Base-by-base conservation (phyloP, 108 stramenopile species). In the Skeletonema potamos region DNA sequence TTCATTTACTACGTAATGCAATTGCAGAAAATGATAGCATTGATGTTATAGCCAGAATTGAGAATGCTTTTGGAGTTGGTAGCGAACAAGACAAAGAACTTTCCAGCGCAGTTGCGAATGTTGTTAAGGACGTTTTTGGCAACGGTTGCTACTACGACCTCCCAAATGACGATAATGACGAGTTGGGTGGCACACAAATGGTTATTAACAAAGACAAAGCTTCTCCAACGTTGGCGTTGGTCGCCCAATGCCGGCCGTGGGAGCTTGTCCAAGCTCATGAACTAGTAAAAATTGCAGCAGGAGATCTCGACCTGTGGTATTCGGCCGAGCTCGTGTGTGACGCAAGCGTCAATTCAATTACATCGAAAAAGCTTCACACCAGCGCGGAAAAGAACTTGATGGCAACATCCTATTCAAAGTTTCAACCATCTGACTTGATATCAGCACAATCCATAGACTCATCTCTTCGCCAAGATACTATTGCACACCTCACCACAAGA, bases 271-370 rank as follows among this genome's bases (percentile, higher is more conserved):
- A 71, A 28, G 80, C 82, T 37, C 59, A 74, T 30, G 41, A 39
- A 51, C 67, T 89, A n/a, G 76, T 89, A 18, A 46, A 73, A 15
- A 22, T 51, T 51, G 75, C 72, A 7, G 84, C 90, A 28, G 76
- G 81, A 32, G 67, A 77, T 15, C 62, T 64, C 9, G 85, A 87
- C 62, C 82, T 86, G 0, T 89, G 86, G 85, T 83, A 84, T 48
- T 73, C 83, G 13, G 86, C 88, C 20, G 90, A 91, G 77, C 64
- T 76, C 28, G 56, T 89, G 17, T 89, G 87, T 41, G 69, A 67
- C 56, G 74, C 82, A 29, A 81, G 85, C 9, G 32, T 81, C 11
- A 62, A 64, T 2, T 62, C 83, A 18, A 68, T 68, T 0, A 46
- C 51, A 20, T 33, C 44, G 34, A 17, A 48, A 4, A 33, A 46